A percentile compares a stretch with the other conserved stretches of the same genome.
Evolutionary conservation across 352 stramenopile genomes (phyloP).

Genomic region (Phytophthora podocarpi): DNA sequence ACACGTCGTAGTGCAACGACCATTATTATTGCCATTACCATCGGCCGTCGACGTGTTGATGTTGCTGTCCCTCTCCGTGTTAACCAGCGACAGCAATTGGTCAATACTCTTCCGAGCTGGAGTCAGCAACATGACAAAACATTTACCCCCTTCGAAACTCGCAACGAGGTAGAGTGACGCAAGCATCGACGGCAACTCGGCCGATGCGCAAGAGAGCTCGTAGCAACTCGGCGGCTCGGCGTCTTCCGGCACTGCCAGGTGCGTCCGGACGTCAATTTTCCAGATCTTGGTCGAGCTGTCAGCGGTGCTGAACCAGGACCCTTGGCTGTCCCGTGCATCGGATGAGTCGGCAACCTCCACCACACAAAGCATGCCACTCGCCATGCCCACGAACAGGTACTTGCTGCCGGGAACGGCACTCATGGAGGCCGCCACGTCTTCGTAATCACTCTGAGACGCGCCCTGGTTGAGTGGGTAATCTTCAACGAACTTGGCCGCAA

Average conservation of each 20-base stretch:
- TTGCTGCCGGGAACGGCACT: constrained; percentile 53
- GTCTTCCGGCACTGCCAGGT: constrained; percentile 39
- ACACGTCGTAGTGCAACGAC: constrained; percentile 51
- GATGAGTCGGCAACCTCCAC: constrained; percentile 45
- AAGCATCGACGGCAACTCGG: constrained; percentile 32
- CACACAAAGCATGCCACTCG: constrained; percentile 72
- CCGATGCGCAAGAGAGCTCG: constrained; percentile 52
- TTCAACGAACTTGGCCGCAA: constrained; percentile 45
- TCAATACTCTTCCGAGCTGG: constrained; percentile 64
- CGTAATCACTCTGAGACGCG: constrained; percentile 40
- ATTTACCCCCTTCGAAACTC: constrained; percentile 79
- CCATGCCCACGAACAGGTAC: constrained; percentile 77
- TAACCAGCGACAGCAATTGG: constrained; percentile 77
- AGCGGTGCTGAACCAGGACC: constrained; percentile 41
- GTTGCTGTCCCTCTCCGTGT: constrained; percentile 49
- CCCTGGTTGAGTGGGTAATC: constrained; percentile 71
- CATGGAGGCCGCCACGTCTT: constrained; percentile 56
- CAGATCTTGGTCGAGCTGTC: constrained; percentile 50
- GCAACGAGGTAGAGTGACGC: constrained; percentile 61
- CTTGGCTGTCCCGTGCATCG: not conserved
- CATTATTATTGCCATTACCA: constrained; percentile 37
- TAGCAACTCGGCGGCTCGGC: constrained; percentile 50
- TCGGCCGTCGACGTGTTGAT: constrained; percentile 4
- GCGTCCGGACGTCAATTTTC: constrained; percentile 80
- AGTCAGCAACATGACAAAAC: constrained; percentile 80